Conservation (phyloP, 2,329 filamentous ascomycete species). For the Botryotinia convoluta region DNA sequence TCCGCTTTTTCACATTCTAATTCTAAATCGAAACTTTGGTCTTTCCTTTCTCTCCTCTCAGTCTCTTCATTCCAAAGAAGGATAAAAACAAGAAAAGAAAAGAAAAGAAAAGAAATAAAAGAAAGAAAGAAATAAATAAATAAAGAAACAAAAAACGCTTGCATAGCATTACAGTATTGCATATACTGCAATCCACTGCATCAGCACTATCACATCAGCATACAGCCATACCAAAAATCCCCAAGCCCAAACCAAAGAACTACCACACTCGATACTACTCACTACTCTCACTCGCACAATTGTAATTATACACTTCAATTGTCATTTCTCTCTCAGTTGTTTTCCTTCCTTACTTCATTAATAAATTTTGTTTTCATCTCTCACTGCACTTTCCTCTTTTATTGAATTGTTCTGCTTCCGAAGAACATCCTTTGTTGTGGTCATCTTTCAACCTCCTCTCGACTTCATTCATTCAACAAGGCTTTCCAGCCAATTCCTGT, state of each 20-base stretch:
- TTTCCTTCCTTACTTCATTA: constrained; percentile 2
- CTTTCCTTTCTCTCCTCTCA: not conserved
- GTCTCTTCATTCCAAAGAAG: not conserved
- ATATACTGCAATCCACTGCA: constrained; percentile 12
- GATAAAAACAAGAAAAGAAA: not conserved
- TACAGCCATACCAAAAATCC: not conserved
- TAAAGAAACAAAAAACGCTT: not conserved
- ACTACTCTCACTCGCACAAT: not conserved
- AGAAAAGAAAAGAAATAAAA: no score
- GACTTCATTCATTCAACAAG: constrained; percentile 5
- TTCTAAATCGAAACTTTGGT: not conserved
- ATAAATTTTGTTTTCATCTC: constrained; percentile 1
- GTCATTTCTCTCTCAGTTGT: constrained; percentile 4
- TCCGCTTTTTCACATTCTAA: not conserved
- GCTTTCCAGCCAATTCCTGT: constrained; percentile 15
- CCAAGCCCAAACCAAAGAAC: not conserved
- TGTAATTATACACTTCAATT: constrained; percentile 2
- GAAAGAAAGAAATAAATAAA: not conserved
- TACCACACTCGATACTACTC: not conserved
- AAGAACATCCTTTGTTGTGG: constrained; percentile 12
- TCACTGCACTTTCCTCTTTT: constrained; percentile 1
- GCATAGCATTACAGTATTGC: constrained; percentile 15
- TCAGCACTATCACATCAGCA: not conserved
- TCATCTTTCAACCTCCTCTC: not conserved
- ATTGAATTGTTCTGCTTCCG: not conserved